Percentiles rank a stretch among this genome's conserved stretches.
These are phyloP conservation scores for Aspergillus haitiensis DNA, from an alignment of 495 filamentous ascomycete genomes.

Conservation along the genomic window DNA sequence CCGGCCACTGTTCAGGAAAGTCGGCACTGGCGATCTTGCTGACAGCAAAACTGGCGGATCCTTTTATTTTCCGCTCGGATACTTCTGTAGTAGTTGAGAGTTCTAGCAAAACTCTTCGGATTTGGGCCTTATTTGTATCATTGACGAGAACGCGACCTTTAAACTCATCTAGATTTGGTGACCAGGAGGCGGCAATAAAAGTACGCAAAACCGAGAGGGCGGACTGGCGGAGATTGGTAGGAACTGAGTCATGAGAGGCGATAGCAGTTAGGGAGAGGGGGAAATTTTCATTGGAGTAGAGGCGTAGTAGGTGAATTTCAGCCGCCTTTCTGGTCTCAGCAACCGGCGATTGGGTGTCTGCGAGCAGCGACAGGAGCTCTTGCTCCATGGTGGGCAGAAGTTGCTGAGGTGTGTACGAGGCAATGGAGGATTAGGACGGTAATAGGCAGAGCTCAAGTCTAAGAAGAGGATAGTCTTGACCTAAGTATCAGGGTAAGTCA, in stretches of 20 bases:
- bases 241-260: slow-evolving; percentile 67
- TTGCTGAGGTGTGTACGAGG: slow-evolving; percentile 13
- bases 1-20: slow-evolving; percentile 92
- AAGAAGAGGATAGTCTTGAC: neutral
- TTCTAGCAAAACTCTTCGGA: slow-evolving; percentile 68
- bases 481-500: neutral
- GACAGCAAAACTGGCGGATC: slow-evolving; percentile 83
- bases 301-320: slow-evolving; percentile 70
- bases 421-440: slow-evolving; percentile 26
- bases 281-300: slow-evolving; percentile 66
- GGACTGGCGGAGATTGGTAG: slow-evolving; percentile 74
- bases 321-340: slow-evolving; percentile 74
- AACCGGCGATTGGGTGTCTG: slow-evolving; percentile 70
- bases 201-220: slow-evolving; percentile 77
- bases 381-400: slow-evolving; percentile 66
- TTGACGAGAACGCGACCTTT: slow-evolving; percentile 59
- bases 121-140: slow-evolving; percentile 68
- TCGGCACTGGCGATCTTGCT: slow-evolving; percentile 93
- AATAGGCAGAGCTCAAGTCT: neutral
- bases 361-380: slow-evolving; percentile 75
- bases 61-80: slow-evolving; percentile 78
- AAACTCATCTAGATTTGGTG: slow-evolving; percentile 63
- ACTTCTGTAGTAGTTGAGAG: slow-evolving; percentile 71
- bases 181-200: slow-evolving; percentile 82
- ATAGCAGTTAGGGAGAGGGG: slow-evolving; percentile 77